phyloP scores from a whole-genome alignment of 2,329 filamentous ascomycete genomes.

The Scopulariopsis brevicaulis region DNA sequence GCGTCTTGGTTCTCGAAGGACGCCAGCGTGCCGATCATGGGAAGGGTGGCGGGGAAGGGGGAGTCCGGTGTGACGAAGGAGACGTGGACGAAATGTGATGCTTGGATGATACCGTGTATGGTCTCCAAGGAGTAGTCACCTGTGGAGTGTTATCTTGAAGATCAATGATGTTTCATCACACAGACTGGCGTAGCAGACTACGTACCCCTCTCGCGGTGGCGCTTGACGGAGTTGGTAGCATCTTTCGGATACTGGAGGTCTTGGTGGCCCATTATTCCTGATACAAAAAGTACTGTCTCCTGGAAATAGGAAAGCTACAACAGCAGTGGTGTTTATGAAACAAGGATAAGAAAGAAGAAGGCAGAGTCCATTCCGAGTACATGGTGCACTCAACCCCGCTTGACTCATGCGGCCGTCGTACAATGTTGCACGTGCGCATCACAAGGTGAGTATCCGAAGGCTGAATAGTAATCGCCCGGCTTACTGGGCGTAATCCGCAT shows the following conservation, averaged over 20 bases:
- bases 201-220: conserved; percentile 52
- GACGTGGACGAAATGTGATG: conserved; percentile 63
- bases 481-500: no score
- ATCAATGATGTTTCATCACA: background rate
- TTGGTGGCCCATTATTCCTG: conserved; percentile 5
- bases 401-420: no score
- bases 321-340: background rate
- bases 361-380: no score
- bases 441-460: no score
- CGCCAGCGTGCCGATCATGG: conserved; percentile 79
- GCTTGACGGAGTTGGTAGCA: conserved; percentile 53
- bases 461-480: no score
- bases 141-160: background rate
- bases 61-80: conserved; percentile 57
- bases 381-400: no score
- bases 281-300: background rate
- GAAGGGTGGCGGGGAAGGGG: conserved; percentile 66
- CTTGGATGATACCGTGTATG: conserved; percentile 68
- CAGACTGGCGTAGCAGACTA: background rate
- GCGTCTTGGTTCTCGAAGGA: conserved; percentile 54
- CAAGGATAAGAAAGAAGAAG: background rate
- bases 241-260: conserved; percentile 46
- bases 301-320: background rate
- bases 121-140: conserved; percentile 55
- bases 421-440: no score